Conservation (phyloP, 2,329 filamentous ascomycete genomes). For the Basipetospora chlamydospora region DNA sequence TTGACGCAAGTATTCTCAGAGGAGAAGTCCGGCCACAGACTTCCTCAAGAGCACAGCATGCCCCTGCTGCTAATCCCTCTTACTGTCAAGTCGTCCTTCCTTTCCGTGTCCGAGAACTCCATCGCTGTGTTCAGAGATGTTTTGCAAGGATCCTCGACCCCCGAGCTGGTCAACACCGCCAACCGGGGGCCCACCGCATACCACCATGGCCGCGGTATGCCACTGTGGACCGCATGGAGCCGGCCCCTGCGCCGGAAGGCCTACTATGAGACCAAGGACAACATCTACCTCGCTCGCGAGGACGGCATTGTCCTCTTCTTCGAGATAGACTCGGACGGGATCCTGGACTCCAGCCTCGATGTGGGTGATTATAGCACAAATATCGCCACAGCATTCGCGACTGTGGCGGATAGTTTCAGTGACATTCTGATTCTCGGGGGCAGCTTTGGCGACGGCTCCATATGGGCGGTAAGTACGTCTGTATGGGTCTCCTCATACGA, state of each 20-base stretch:
- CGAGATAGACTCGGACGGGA: constrained; percentile 45
- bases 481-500: too few species aligned
- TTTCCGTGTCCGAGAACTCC: constrained; percentile 47
- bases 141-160: constrained; percentile 34
- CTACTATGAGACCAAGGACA: constrained; percentile 53
- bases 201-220: constrained; percentile 30
- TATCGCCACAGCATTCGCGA: constrained; percentile 70
- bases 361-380: constrained; percentile 33
- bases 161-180: constrained; percentile 28
- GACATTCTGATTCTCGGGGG: constrained; percentile 74
- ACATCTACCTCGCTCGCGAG: constrained; percentile 75
- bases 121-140: constrained; percentile 42
- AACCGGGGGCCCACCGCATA: constrained; percentile 26
- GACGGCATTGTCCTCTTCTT: constrained; percentile 68
- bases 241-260: constrained; percentile 53
- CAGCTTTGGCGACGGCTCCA: constrained; percentile 59
- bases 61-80: constrained; percentile 60
- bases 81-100: constrained; percentile 54
- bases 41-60: constrained; percentile 39
- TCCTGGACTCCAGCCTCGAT: constrained; percentile 13
- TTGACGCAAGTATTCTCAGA: constrained; percentile 28
- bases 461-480: constrained; percentile 51
- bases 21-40: constrained; percentile 32
- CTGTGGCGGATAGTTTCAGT: constrained; percentile 49
- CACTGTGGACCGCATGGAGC: constrained; percentile 75